These are phyloP conservation scores for Sanguinoderma infundibulare DNA, from an alignment of 1,284 basidiomycete species.

Conservation along the genomic window DNA sequence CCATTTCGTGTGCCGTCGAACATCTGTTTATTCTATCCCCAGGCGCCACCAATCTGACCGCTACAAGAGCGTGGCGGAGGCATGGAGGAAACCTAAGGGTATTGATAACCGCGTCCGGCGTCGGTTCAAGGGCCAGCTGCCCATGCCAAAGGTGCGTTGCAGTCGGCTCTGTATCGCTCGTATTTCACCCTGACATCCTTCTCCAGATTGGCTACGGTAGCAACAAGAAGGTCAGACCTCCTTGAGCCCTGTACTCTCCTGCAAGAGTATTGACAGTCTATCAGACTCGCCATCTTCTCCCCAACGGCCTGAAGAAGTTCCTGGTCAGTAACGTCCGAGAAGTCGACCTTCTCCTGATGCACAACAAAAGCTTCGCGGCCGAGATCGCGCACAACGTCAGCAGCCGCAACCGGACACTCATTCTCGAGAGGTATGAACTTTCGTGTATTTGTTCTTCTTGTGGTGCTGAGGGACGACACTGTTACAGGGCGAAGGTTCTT, in stretches of 20 bases:
- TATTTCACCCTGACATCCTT: slow-evolving; percentile 6
- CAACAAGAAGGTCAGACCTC: slow-evolving; percentile 67
- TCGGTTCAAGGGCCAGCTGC: slow-evolving; percentile 93
- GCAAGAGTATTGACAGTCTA: not conserved
- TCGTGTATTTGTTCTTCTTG: not conserved
- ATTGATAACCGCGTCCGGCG: slow-evolving; percentile 95
- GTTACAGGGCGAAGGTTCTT: slow-evolving; percentile 81
- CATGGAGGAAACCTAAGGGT: slow-evolving; percentile 98
- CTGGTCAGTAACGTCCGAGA: slow-evolving; percentile 92
- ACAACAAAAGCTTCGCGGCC: slow-evolving; percentile 96
- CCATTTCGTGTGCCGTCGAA: not conserved
- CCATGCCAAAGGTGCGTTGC: slow-evolving; percentile 88
- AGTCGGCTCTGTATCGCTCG: not conserved
- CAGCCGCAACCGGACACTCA: slow-evolving; percentile 93
- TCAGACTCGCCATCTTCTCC: slow-evolving; percentile 90
- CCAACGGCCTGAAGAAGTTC: slow-evolving; percentile 94
- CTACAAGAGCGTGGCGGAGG: slow-evolving; percentile 93
- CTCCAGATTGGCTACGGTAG: slow-evolving; percentile 80
- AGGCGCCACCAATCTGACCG: slow-evolving; percentile 98
- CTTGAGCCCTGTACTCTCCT: not conserved
- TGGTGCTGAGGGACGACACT: not conserved
- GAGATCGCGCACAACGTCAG: slow-evolving; percentile 98
- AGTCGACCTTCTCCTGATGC: slow-evolving; percentile 94
- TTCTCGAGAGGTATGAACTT: slow-evolving; percentile 80
- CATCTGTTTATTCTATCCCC: slow-evolving; percentile 16